These are phyloP conservation scores for Neocatenulostroma microsporum DNA, from an alignment of 2,329 filamentous ascomycete species.

Conservation along the genomic window DNA sequence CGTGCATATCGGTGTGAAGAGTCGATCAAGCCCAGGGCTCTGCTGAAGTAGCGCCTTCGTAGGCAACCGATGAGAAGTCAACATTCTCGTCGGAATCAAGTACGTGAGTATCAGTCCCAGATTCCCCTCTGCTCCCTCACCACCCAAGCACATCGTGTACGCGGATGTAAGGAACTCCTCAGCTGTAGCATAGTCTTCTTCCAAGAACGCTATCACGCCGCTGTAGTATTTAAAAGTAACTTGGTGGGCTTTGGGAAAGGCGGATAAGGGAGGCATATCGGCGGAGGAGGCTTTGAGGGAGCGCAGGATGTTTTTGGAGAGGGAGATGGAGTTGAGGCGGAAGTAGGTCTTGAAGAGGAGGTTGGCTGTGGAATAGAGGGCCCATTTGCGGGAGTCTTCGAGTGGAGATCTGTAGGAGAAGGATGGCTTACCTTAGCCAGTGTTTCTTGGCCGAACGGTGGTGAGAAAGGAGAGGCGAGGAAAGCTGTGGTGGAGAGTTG, in stretches of 20 bases:
- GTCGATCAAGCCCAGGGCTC: slow-evolving; percentile 65
- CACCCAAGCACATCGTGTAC: slow-evolving; percentile 74
- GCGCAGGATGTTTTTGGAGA: slow-evolving; percentile 83
- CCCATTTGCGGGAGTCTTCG: slow-evolving; percentile 93
- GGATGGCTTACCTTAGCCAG: slow-evolving; percentile 17
- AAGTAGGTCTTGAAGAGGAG: slow-evolving; percentile 98
- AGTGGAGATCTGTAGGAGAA: slow-evolving; percentile 58
- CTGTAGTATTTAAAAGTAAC: slow-evolving; percentile 97
- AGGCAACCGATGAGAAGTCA: slow-evolving; percentile 80
- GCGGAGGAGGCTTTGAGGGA: slow-evolving; percentile 60
- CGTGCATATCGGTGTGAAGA: slow-evolving; percentile 69
- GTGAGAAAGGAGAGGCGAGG: not conserved
- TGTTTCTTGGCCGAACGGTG: no score
- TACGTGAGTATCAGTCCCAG: slow-evolving; percentile 91
- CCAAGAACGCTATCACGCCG: slow-evolving; percentile 85
- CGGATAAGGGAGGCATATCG: slow-evolving; percentile 71
- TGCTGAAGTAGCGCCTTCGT: slow-evolving; percentile 61
- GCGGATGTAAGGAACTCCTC: slow-evolving; percentile 74
- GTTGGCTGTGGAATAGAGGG: slow-evolving; percentile 89
- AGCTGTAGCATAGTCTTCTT: slow-evolving; percentile 83
- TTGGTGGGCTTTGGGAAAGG: slow-evolving; percentile 81
- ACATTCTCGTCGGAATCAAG: slow-evolving; percentile 83
- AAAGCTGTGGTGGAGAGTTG: not conserved
- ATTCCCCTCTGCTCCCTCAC: slow-evolving; percentile 56
- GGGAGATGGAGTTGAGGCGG: slow-evolving; percentile 71